Conservation (phyloP, 441 rosid genomes). For the Arabidopsis hybrid region DNA sequence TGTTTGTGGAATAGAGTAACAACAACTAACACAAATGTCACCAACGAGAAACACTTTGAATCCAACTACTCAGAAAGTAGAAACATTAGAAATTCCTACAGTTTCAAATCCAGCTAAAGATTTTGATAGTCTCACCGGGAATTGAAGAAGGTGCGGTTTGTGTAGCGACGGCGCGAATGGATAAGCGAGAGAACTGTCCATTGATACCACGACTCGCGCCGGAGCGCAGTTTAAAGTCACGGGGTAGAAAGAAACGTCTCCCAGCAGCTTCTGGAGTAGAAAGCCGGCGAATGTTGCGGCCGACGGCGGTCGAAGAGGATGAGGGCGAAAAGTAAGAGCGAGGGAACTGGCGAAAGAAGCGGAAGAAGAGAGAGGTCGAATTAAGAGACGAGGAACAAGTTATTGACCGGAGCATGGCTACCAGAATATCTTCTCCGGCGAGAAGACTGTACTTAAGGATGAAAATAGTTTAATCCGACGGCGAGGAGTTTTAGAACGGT, state of each 20-base stretch:
- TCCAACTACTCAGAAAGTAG: neutral
- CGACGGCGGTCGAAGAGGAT: constrained; percentile 25
- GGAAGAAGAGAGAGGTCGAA: constrained; percentile 49
- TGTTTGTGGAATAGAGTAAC: no score
- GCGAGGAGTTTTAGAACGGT: neutral
- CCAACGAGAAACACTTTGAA: constrained; percentile 5
- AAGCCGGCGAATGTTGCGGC: constrained; percentile 42
- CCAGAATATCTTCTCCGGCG: constrained; percentile 28
- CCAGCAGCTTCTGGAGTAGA: constrained; percentile 36
- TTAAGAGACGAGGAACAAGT: constrained; percentile 49
- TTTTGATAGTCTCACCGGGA: constrained; percentile 49
- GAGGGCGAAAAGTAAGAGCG: constrained; percentile 10
- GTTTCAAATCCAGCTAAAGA: neutral
- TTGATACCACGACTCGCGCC: constrained; percentile 41
- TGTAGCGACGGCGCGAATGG: constrained; percentile 66
- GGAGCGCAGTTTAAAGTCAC: constrained; percentile 44
- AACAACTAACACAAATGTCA: neutral
- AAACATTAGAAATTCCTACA: neutral
- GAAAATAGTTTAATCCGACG: neutral
- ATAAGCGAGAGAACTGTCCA: constrained; percentile 56
- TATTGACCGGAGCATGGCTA: constrained; percentile 61
- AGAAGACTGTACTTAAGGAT: neutral
- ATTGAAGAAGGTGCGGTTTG: constrained; percentile 53
- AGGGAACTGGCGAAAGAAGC: constrained; percentile 41
- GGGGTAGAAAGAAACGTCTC: constrained; percentile 48